Evolutionary conservation across 768 basidiomycete species (phyloP), one percentile per base, ranked within the genome.

Genomic region (Trametes meyenii): DNA sequence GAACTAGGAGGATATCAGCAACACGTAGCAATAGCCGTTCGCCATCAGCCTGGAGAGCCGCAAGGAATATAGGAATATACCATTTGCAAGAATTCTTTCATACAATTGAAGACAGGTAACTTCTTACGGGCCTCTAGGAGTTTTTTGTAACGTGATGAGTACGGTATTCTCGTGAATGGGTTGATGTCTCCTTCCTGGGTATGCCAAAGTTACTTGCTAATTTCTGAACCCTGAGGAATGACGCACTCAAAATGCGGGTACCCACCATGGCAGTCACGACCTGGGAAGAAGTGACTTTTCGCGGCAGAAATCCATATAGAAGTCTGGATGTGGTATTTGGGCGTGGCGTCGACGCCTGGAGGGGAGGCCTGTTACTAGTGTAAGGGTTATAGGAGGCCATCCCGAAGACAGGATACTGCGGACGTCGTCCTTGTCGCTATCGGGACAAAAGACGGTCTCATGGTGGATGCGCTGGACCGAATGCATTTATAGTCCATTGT

Each of bases 91-190:
- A 46, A 8, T 23, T 24, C 21, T 8, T 12, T 14, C 45, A 46
- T 96, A 74, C 96, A 92, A 2, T 86, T 76, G 68, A 82, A 97
- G 0, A 98, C 96, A 0, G 96, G 96, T n/a, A 99, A 79, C 71
- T 92, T 91, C 78, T 88, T 94, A 58, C 96, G 85, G 16, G 81
- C 75, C 69, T 88, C 87, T 21, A 98, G 73, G 59, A 98, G 96
- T 76, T 90, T 93, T 74, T 78, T 85, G 79, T 96, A 98, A 63
- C 88, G 84, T 2, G 83, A 70, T 0, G 92, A 84, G 72, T 88
- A 89, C 0, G 92, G 89, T 60, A 72, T 74, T 59, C 89, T 88
- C 5, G 92, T 97, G 77, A 98, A 98, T 1, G 96, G 90, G 69
- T 98, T 98, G 46, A 88, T 62, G 42, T 90, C 83, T 62, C 88